These are phyloP conservation scores for Teunomyces stri DNA, from an alignment of 805 yeast genomes.

Conservation along the genomic window DNA sequence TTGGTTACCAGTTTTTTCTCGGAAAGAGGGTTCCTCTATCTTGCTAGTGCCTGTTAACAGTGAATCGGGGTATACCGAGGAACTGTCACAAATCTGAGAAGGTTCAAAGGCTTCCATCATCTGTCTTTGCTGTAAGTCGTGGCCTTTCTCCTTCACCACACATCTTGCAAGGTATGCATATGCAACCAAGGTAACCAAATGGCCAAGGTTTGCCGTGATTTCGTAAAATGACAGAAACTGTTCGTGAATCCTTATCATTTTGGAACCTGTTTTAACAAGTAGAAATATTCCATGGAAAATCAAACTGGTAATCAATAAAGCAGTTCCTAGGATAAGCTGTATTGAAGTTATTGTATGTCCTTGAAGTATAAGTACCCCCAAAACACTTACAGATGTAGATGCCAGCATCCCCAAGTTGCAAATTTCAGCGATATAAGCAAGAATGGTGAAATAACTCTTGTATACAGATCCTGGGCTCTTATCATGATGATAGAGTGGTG, in stretches of 20 bases:
- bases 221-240: background rate
- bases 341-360: background rate
- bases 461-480: background rate
- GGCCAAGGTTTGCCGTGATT: background rate
- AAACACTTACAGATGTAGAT: background rate
- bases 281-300: background rate
- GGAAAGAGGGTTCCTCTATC: background rate
- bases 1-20: background rate
- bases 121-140: background rate
- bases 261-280: background rate
- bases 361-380: background rate
- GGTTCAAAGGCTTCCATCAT: background rate
- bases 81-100: background rate
- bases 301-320: background rate
- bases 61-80: background rate
- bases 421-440: background rate
- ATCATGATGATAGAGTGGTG: background rate
- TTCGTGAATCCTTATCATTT: background rate
- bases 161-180: background rate
- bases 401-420: background rate
- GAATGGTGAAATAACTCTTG: background rate
- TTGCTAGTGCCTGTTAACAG: background rate
- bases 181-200: background rate
- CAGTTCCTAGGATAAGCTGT: background rate
- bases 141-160: background rate